Percentiles rank a stretch among this genome's conserved stretches.
Conservation (phyloP, 305 asterid species). For the Fraxinus greggii region DNA sequence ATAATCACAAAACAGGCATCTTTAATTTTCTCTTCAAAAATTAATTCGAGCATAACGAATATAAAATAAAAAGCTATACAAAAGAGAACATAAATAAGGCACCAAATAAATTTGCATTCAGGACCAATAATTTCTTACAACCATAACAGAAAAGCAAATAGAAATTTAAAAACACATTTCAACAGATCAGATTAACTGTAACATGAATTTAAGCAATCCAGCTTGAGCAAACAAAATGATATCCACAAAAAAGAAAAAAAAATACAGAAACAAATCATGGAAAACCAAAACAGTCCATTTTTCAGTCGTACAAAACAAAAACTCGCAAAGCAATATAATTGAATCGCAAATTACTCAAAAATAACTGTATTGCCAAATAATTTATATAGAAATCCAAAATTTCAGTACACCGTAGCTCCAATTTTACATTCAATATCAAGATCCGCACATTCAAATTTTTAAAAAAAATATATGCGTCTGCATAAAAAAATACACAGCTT, state of each 20-base stretch:
- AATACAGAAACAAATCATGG: neutral
- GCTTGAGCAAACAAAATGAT: slow-evolving; percentile 9
- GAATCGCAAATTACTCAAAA: slow-evolving; percentile 13
- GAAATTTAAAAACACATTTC: slow-evolving; percentile 13
- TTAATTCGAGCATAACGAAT: slow-evolving; percentile 12
- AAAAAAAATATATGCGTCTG: neutral
- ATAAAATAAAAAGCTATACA: slow-evolving; percentile 15
- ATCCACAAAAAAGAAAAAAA: neutral
- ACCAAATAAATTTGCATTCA: slow-evolving; percentile 12
- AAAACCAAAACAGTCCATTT: neutral
- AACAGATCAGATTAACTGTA: slow-evolving; percentile 19
- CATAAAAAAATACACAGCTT: slow-evolving; percentile 20
- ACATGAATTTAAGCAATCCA: neutral
- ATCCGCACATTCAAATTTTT: neutral
- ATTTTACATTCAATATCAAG: slow-evolving; percentile 6
- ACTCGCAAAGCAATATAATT: neutral
- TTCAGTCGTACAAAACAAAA: neutral
- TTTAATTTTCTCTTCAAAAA: slow-evolving; percentile 20
- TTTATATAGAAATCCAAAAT: slow-evolving; percentile 14
- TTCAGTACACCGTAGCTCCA: slow-evolving; percentile 11
- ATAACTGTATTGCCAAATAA: neutral
- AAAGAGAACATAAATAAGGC: slow-evolving; percentile 16
- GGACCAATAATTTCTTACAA: slow-evolving; percentile 8
- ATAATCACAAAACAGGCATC: slow-evolving; percentile 12
- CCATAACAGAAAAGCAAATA: slow-evolving; percentile 6